These are phyloP conservation scores for Phellopilus nigrolimitatus DNA, from an alignment of 1,284 basidiomycete genomes.

Conservation along the genomic window DNA sequence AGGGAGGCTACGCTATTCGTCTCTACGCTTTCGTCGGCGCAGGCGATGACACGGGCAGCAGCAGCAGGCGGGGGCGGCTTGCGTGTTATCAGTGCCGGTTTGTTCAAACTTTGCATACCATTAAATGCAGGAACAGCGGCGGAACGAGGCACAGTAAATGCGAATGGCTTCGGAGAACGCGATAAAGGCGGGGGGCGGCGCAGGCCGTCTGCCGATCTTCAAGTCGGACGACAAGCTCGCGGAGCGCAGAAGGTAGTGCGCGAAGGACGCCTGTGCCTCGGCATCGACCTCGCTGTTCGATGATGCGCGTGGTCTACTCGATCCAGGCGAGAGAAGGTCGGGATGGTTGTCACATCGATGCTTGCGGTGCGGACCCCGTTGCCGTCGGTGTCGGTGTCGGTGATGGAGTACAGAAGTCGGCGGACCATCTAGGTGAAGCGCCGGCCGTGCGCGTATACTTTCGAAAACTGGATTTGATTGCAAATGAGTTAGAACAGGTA, in stretches of 20 bases:
- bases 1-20: slow-evolving; percentile 41
- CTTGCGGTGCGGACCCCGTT: not conserved
- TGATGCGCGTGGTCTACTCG: slow-evolving; percentile 36
- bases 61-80: slow-evolving; percentile 29
- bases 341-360: slow-evolving; percentile 15
- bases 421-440: too few species aligned
- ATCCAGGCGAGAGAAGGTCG: slow-evolving; percentile 24
- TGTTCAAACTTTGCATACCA: too few species aligned
- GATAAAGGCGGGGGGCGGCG: slow-evolving; percentile 57
- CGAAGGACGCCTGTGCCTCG: slow-evolving; percentile 22
- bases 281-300: slow-evolving; percentile 30
- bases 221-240: slow-evolving; percentile 53
- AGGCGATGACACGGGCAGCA: not conserved
- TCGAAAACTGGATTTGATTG: too few species aligned
- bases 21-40: slow-evolving; percentile 1
- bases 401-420: too few species aligned
- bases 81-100: too few species aligned
- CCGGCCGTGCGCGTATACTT: too few species aligned
- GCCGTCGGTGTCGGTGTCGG: slow-evolving; percentile 24
- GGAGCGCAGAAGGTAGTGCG: slow-evolving; percentile 33
- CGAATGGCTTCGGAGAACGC: too few species aligned
- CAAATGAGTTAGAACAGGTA: too few species aligned
- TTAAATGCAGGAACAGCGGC: too few species aligned
- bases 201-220: slow-evolving; percentile 41
- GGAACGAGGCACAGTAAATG: too few species aligned